Conservation (phyloP, 306 rosid species). For the Acmispon strigosus region DNA sequence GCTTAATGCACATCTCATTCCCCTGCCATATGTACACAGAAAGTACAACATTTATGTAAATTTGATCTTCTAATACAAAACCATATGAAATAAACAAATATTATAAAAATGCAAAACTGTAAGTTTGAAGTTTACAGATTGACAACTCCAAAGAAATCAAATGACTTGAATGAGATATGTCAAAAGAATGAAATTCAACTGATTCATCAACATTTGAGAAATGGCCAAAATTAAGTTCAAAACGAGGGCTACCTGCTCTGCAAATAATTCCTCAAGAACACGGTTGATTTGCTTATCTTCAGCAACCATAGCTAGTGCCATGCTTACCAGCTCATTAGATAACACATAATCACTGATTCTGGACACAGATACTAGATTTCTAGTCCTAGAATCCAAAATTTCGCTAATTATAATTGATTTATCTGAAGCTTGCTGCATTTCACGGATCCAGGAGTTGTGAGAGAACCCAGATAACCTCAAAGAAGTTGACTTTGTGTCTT, state of each 20-base stretch:
- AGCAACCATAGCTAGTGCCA: constrained; percentile 99
- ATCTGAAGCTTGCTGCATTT: constrained; percentile 97
- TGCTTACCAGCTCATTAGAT: constrained; percentile 92
- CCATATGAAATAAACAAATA: neutral
- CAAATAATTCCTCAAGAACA: constrained; percentile 96
- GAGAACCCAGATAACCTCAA: constrained; percentile 72
- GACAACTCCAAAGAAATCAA: too few relatives aligned
- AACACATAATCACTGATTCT: constrained; percentile 93
- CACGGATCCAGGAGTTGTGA: constrained; percentile 92
- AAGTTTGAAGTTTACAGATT: neutral
- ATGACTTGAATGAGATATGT: neutral
- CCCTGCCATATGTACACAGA: constrained; percentile 53
- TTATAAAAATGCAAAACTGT: neutral
- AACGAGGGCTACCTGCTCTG: constrained; percentile 57
- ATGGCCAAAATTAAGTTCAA: neutral
- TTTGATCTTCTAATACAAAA: neutral
- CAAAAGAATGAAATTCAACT: constrained; percentile 6
- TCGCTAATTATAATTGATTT: constrained; percentile 92
- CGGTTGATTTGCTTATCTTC: constrained; percentile 99
- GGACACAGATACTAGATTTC: constrained; percentile 97
- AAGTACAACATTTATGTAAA: neutral
- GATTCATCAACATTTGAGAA: neutral
- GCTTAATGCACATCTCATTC: constrained; percentile 83
- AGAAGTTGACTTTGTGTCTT: constrained; percentile 57
- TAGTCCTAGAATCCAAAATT: constrained; percentile 93